Percentiles rank a stretch among this genome's conserved stretches.
Conservation (phyloP, 83 land plant species). For the Isoetes engelmannii region DNA sequence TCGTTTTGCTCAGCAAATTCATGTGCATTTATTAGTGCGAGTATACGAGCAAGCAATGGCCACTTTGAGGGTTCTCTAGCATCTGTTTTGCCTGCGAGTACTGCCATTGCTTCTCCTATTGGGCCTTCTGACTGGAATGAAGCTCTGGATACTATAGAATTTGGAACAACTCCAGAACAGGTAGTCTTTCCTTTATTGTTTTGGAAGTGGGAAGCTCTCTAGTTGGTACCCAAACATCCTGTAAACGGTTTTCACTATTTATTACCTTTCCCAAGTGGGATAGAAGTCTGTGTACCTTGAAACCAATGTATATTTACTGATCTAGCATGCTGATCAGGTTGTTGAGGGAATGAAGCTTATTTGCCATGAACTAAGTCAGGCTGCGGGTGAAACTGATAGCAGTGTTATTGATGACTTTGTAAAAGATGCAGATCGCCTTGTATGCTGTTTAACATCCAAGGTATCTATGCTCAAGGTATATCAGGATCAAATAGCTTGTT, state of each 20-base stretch:
- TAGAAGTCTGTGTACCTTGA: no score
- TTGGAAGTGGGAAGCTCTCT: background rate
- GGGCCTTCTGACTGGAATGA: conserved; percentile 95
- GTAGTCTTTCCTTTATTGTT: conserved; percentile 23
- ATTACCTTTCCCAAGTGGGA: no score
- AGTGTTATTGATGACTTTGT: conserved; percentile 68
- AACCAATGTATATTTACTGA: background rate
- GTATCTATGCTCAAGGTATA: conserved; percentile 24
- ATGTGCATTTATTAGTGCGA: background rate
- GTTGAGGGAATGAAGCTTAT: conserved; percentile 98
- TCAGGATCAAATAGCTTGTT: background rate
- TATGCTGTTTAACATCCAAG: conserved; percentile 70
- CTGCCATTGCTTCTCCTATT: conserved; percentile 23
- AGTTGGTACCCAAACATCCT: no score
- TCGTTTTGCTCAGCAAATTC: no score
- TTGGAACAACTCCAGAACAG: conserved; percentile 80
- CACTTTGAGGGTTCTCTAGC: conserved; percentile 52
- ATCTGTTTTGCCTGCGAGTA: conserved; percentile 16
- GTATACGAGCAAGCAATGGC: conserved; percentile 17
- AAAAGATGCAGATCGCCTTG: conserved; percentile 88
- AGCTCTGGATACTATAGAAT: conserved; percentile 75
- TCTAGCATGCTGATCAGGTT: conserved; percentile 43
- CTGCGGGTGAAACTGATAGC: conserved; percentile 64
- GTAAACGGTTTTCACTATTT: no score
- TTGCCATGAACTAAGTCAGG: conserved; percentile 86